Base-by-base conservation (phyloP, 192 early-diverging fungal genomes). In the Pecoramyces ruminantium region DNA sequence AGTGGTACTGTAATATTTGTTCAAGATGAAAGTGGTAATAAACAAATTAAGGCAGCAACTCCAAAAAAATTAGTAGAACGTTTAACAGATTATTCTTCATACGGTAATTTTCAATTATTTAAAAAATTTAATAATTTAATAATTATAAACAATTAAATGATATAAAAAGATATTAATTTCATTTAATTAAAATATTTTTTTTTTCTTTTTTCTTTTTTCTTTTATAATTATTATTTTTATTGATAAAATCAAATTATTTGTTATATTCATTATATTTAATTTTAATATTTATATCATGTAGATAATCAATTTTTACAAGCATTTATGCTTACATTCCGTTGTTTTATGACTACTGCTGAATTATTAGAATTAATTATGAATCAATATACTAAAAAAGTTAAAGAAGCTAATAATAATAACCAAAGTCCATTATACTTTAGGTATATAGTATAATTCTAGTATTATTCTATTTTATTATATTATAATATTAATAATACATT, bases 301-400 rank as follows among this genome's bases (percentile, higher is more conserved):
- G 88, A 91, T 81, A 86, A 88, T 81, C 85, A 89, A 28, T 89
- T 85, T 78, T 81, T 86, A 77, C 86, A 88, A 79, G 86, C 87
- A 34, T 88, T 91, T 77, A 79, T 91, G 78, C 81, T 91, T 25
- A 89, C 88, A 29, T 86, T 86, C 78, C 81, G 80, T 38, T 80
- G 80, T n/a, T 91, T 87, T 81, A 86, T 88, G 79, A 80, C 77
- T 12, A 83, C 81, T 79, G 9, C 78, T 27, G 81, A 81, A 21
- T 80, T 90, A 16, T 82, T 90, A 78, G 86, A 87, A 29, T 78
- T 81, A 77, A 85, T 91, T 29, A 58, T 84, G 2, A 39, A 83
- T 79, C 80, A 82, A 81, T 81, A 82, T 81, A 27, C 81, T 82
- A 13, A 82, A 13, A 81, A 82, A 78, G 77, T 78, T 13, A 28